A percentile compares a stretch with the other conserved stretches of the same genome.
These are phyloP conservation scores for Capsella bursapastoris DNA, from an alignment of 345 rosid species.

Conservation along the genomic window DNA sequence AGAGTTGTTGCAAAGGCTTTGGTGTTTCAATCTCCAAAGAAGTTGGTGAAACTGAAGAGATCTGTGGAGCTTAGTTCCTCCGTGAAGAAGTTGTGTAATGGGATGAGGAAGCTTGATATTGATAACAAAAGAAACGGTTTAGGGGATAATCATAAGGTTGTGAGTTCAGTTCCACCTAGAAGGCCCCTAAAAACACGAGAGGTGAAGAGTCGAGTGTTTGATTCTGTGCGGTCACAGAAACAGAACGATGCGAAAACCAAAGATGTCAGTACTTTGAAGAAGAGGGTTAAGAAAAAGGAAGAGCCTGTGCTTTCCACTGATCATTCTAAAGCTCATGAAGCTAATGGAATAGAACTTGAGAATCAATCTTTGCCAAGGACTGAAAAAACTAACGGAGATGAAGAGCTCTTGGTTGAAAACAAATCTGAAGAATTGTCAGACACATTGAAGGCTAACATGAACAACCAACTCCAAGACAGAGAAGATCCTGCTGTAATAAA, in stretches of 20 bases:
- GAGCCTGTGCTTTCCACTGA: constrained; percentile 22
- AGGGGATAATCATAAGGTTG: constrained; percentile 38
- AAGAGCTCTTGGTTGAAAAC: constrained; percentile 27
- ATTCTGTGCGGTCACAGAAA: constrained; percentile 53
- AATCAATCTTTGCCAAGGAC: constrained; percentile 37
- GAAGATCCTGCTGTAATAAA: constrained; percentile 13
- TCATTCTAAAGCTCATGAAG: constrained; percentile 27
- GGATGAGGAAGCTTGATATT: constrained; percentile 75
- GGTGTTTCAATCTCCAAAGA: constrained; percentile 87
- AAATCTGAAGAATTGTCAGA: constrained; percentile 37
- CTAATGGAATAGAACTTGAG: constrained; percentile 48
- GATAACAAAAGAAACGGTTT: constrained; percentile 51
- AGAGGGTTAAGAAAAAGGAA: constrained; percentile 40
- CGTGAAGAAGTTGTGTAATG: constrained; percentile 56
- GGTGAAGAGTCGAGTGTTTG: constrained; percentile 92
- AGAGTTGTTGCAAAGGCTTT: constrained; percentile 61
- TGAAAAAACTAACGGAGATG: constrained; percentile 12
- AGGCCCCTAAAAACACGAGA: constrained; percentile 62
- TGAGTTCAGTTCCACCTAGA: constrained; percentile 48
- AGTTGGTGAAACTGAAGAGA: constrained; percentile 56
- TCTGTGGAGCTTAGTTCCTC: constrained; percentile 58
- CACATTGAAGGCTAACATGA: constrained; percentile 4
- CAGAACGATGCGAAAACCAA: constrained; percentile 44
- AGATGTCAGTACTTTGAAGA: constrained; percentile 47
- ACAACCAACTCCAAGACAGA: neutral